Evolutionary conservation across 2,329 filamentous ascomycete species (phyloP).

Genomic region (Ambrosiella xylebori): DNA sequence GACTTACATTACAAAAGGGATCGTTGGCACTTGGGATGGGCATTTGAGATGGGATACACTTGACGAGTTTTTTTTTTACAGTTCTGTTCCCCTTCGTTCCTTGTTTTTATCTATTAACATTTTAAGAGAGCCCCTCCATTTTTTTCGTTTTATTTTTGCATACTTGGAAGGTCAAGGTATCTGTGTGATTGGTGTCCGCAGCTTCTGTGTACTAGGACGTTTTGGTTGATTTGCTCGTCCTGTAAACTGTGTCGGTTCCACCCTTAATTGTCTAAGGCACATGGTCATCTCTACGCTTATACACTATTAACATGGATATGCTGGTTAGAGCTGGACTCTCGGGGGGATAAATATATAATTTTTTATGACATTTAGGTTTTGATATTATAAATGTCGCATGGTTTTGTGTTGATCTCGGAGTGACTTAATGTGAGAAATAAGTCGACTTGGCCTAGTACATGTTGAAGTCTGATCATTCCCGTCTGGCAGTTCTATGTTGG

Average conservation of each 20-base stretch:
- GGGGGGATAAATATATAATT: neutral
- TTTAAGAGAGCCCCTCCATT: neutral
- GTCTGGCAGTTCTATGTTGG: too few species aligned
- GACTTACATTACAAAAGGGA: conserved; percentile 5
- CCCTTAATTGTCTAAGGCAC: neutral
- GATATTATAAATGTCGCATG: neutral
- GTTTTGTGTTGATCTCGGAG: too few species aligned
- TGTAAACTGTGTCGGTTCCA: neutral
- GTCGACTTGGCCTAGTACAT: too few species aligned
- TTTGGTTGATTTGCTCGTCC: neutral
- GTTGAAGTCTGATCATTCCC: too few species aligned
- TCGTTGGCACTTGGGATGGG: conserved; percentile 12
- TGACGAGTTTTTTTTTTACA: conserved; percentile 11
- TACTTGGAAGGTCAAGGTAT: neutral
- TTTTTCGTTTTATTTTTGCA: neutral
- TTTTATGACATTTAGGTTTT: neutral
- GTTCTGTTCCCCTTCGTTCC: conserved; percentile 11
- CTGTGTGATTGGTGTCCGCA: neutral
- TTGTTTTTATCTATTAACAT: conserved; percentile 8
- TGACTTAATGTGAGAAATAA: too few species aligned
- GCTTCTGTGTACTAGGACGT: neutral
- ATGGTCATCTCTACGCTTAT: neutral
- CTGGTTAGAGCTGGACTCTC: neutral
- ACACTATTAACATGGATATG: neutral
- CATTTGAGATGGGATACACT: conserved; percentile 11